Percentiles rank a stretch among this genome's conserved stretches.
phyloP scores from a whole-genome alignment of 2,329 filamentous ascomycete genomes.

The Drechslerella dactyloides region DNA sequence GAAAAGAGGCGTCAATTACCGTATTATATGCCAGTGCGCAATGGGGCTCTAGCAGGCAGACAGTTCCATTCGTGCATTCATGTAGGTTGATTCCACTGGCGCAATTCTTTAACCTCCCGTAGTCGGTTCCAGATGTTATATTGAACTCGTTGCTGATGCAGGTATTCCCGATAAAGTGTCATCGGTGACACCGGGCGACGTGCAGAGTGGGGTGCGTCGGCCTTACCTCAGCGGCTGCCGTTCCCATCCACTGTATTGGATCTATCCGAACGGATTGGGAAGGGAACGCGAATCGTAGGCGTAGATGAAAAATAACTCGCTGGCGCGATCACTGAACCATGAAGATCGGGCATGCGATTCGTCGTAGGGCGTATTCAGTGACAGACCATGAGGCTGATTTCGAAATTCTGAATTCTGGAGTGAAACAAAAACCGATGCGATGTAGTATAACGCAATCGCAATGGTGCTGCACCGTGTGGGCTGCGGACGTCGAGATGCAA shows the following conservation, averaged over 20 bases:
- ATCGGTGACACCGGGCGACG: too few relatives aligned
- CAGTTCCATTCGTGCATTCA: neutral
- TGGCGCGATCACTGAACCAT: too few relatives aligned
- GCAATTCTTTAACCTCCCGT: neutral
- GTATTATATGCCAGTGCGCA: neutral
- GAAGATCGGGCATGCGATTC: too few relatives aligned
- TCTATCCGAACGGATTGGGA: too few relatives aligned
- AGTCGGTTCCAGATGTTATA: too few relatives aligned
- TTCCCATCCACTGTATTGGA: too few relatives aligned
- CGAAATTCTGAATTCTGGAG: neutral
- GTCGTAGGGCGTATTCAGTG: neutral
- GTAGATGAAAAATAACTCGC: too few relatives aligned
- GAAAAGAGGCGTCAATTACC: conserved; percentile 18
- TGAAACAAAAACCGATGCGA: neutral
- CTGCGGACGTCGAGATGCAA: neutral
- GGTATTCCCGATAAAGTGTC: too few relatives aligned
- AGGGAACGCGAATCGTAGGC: too few relatives aligned
- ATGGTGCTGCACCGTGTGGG: neutral
- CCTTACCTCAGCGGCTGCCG: too few relatives aligned
- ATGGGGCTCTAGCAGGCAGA: neutral
- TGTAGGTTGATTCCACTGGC: neutral
- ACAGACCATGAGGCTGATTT: conserved; percentile 3
- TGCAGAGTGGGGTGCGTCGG: too few relatives aligned
- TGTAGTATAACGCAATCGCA: neutral
- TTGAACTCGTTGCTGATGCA: too few relatives aligned